Evolutionary conservation across 176 grass and related monocot species (phyloP).

Genomic region (Triticum timopheevii): DNA sequence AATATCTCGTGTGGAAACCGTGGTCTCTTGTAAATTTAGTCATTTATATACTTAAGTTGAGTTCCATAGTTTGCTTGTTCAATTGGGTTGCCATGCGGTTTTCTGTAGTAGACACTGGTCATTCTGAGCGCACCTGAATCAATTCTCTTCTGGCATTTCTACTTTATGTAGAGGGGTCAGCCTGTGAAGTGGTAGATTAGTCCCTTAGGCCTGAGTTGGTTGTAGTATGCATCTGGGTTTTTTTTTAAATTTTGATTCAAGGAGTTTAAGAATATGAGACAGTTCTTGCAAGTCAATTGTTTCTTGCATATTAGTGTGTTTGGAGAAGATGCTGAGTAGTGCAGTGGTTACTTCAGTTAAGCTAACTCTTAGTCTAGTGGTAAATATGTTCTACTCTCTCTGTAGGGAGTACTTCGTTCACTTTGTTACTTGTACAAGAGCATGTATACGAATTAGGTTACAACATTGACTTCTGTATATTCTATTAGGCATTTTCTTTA

Average conservation of each 20-base stretch:
- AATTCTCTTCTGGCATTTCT: not conserved
- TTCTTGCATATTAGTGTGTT: not conserved
- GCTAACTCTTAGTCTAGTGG: not conserved
- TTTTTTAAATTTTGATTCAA: not conserved
- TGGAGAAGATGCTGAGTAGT: not conserved
- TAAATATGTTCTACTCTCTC: not conserved
- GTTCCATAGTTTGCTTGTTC: not conserved
- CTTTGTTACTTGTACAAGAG: not conserved
- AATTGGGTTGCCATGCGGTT: not conserved
- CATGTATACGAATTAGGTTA: slow-evolving; percentile 5
- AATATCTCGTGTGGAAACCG: not conserved
- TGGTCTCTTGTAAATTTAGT: not conserved
- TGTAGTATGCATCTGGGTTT: not conserved
- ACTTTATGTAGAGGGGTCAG: not conserved
- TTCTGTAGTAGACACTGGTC: not conserved
- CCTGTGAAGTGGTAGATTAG: not conserved
- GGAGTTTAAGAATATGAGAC: not conserved
- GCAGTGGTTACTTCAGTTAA: not conserved
- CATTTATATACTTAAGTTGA: not conserved
- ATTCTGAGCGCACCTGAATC: not conserved
- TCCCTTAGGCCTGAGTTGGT: not conserved
- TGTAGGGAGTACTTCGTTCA: not conserved
- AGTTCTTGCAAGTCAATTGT: not conserved
- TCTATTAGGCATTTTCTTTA: slow-evolving; percentile 8
- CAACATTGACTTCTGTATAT: not conserved